These are phyloP conservation scores for Salix purpurea DNA, from an alignment of 345 rosid genomes.

Conservation along the genomic window DNA sequence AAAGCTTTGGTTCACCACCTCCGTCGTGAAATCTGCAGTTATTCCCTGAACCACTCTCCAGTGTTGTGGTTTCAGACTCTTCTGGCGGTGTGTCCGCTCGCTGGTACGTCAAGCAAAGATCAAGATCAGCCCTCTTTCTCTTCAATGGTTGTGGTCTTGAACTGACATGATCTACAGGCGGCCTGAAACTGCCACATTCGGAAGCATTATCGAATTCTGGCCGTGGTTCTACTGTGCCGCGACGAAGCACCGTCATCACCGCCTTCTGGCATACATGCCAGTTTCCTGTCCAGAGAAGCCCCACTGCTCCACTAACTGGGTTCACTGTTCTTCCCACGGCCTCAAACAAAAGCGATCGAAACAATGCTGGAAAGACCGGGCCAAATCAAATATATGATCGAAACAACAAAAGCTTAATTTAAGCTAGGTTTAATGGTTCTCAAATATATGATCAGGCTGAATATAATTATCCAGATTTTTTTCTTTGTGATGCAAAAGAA, in stretches of 20 bases:
- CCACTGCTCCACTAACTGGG: constrained; percentile 70
- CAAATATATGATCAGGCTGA: background rate
- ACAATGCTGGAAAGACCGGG: constrained; percentile 41
- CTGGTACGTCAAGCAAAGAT: constrained; percentile 19
- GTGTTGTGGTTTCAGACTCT: constrained; percentile 43
- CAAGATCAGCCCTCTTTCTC: constrained; percentile 19
- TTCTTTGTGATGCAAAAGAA: background rate
- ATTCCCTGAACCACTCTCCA: constrained; percentile 13
- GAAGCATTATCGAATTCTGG: constrained; percentile 23
- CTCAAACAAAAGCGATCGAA: constrained; percentile 61
- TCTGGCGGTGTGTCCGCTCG: constrained; percentile 41
- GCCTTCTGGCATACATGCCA: constrained; percentile 60
- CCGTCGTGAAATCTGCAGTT: background rate
- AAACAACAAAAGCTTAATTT: background rate
- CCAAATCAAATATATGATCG: background rate
- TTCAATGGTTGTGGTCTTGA: constrained; percentile 7
- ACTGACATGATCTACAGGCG: background rate
- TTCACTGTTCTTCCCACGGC: constrained; percentile 64
- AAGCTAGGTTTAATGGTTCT: background rate
- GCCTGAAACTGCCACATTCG: constrained; percentile 8
- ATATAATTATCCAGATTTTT: background rate
- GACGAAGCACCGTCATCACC: constrained; percentile 56
- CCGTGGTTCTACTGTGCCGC: constrained; percentile 44
- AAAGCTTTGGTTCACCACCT: constrained; percentile 29
- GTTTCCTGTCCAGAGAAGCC: constrained; percentile 65